Evolutionary conservation across 2,329 filamentous ascomycete species (phyloP).

Genomic region (Sporothrix pallida): DNA sequence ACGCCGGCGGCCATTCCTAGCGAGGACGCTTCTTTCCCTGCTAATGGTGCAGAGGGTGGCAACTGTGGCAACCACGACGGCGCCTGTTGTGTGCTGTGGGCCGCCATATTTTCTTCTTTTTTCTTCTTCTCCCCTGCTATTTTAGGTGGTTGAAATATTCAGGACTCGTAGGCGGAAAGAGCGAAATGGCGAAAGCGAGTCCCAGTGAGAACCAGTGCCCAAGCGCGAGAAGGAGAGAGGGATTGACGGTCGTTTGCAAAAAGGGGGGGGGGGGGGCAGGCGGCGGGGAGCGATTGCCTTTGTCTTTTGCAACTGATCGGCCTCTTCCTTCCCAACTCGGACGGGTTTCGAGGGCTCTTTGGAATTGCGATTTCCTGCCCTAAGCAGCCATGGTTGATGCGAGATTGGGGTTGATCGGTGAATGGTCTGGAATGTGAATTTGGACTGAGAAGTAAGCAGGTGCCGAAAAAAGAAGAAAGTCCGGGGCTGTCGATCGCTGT

Average conservation of each 20-base stretch:
- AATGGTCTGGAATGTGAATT: background rate
- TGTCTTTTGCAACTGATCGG: conserved; percentile 1
- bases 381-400: conserved; percentile 13
- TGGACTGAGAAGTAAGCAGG: background rate
- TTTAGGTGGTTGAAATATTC: background rate
- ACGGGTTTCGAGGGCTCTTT: background rate
- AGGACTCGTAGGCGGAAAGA: background rate
- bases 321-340: conserved; percentile 22
- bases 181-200: background rate
- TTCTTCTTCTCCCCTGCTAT: background rate
- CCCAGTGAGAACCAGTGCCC: background rate
- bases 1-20: conserved; percentile 18
- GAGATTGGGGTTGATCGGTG: background rate
- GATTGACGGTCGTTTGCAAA: background rate
- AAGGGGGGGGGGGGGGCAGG: background rate
- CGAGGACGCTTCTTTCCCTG: conserved; percentile 8
- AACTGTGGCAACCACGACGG: conserved; percentile 24
- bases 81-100: conserved; percentile 12
- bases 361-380: background rate
- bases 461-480: background rate
- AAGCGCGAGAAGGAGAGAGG: background rate
- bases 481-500: background rate
- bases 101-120: conserved; percentile 14
- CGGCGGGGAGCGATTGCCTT: background rate
- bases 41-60: conserved; percentile 18